These are phyloP conservation scores for Syzygium aqueum DNA, from an alignment of 345 rosid species.

Conservation along the genomic window DNA sequence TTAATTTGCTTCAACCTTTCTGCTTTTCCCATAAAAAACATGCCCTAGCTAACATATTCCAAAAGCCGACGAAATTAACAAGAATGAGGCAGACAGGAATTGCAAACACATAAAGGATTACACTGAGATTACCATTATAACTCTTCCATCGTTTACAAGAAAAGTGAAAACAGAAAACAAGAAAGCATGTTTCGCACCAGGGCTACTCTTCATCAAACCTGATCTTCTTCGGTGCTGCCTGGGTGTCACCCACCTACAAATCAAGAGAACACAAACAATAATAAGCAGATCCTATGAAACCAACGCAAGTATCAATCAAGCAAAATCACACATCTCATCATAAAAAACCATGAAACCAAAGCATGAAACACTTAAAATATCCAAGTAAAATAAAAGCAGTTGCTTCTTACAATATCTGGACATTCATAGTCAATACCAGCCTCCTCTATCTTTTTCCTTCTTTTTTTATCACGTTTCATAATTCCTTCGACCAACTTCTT, in stretches of 20 bases:
- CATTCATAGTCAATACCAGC: conserved; percentile 83
- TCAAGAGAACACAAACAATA: not conserved
- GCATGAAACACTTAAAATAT: not conserved
- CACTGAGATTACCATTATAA: not conserved
- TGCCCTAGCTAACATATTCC: not conserved
- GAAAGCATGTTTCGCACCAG: not conserved
- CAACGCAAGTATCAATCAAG: not conserved
- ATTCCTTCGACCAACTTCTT: conserved; percentile 62
- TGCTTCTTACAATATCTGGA: conserved; percentile 74
- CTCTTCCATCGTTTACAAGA: not conserved
- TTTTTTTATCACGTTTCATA: conserved; percentile 49
- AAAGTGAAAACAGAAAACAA: not conserved
- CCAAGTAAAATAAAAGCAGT: not conserved
- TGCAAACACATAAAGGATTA: not conserved
- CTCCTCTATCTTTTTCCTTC: conserved; percentile 59
- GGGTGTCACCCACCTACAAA: conserved; percentile 54
- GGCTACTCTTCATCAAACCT: conserved; percentile 47
- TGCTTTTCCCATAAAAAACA: not conserved
- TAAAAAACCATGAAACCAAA: not conserved
- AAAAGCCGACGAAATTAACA: not conserved
- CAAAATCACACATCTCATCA: not conserved
- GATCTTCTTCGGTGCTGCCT: conserved; percentile 61
- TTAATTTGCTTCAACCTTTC: not conserved
- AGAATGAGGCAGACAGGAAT: not conserved
- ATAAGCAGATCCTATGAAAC: not conserved